Evolutionary conservation across 192 early-diverging fungal species (phyloP).

Genomic region (Podila minutissima): DNA sequence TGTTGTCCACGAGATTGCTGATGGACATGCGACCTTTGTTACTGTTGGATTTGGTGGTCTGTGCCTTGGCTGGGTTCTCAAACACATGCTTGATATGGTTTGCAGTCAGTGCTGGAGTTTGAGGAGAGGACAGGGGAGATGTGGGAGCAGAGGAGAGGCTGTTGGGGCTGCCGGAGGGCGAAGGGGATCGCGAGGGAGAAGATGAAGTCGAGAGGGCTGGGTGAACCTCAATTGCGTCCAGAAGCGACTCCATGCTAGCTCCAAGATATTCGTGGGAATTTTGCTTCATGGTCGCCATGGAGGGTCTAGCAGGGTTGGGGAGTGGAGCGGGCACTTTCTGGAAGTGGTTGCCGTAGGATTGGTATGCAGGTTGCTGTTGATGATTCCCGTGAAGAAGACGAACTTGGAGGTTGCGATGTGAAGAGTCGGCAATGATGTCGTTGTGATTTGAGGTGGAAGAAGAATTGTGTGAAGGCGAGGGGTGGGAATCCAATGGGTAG

Average conservation of each 20-base stretch:
- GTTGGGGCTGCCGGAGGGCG: slow-evolving; percentile 18
- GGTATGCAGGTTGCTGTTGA: slow-evolving; percentile 26
- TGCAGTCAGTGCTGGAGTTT: slow-evolving; percentile 4
- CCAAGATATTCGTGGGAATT: slow-evolving; percentile 46
- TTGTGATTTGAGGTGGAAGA: background rate
- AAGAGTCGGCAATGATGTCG: background rate
- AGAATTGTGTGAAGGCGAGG: background rate
- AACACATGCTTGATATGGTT: background rate
- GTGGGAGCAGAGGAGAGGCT: slow-evolving; percentile 32
- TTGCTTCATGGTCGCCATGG: slow-evolving; percentile 6
- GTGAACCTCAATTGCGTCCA: slow-evolving; percentile 45
- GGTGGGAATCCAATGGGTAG: slow-evolving; percentile 31
- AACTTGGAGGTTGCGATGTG: slow-evolving; percentile 12
- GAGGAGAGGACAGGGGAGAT: slow-evolving; percentile 16
- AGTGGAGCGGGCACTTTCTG: slow-evolving; percentile 17
- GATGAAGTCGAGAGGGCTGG: slow-evolving; percentile 20
- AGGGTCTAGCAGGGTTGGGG: background rate
- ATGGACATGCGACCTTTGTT: slow-evolving; percentile 36
- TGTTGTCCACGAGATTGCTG: slow-evolving; percentile 46
- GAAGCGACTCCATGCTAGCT: slow-evolving; percentile 48
- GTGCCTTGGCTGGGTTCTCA: background rate
- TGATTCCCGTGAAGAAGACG: slow-evolving; percentile 2
- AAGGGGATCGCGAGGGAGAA: slow-evolving; percentile 37
- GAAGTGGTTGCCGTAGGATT: slow-evolving; percentile 35
- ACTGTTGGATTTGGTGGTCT: background rate